Evolutionary conservation across 805 yeast genomes (phyloP), one percentile per base, ranked within the genome.

Genomic region (Pichia nakasei): DNA sequence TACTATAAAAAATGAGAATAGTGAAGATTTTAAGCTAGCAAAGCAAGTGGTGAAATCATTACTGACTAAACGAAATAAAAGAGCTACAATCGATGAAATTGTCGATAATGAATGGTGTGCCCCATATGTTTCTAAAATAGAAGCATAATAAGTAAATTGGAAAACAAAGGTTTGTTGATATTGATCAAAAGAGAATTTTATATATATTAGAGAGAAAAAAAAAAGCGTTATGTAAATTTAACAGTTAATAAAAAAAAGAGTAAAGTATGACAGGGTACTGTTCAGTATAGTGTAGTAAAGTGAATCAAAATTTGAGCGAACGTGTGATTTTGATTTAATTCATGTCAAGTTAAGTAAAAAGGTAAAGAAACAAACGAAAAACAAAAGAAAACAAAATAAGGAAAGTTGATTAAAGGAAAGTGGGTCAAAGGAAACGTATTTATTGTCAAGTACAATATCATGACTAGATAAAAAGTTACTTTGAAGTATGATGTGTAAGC

Each of bases 1-100:
- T 49, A 60, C 61, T 20, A 62, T 76, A 51, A 63, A 67, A 43
- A 70, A 70, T 1, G 55, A 54, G 32, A 45, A 50, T 12, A 38
- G 42, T 22, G 27, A n/a, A 15, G 53, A 53, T 5, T 57, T 49
- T 44, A 51, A 51, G 1, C 65, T 61, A 3, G 78, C 78, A 1
- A 78, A 69, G 49, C 55, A 51, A 15, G 57, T 80, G 15, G 85
- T 80, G n/a, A 70, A 69, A 35, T 59, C 61, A 9, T 61, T 78
- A 43, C 59, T 80, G 21, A 64, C 70, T 33, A 67, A 75, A 44
- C 66, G 79, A 37, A 78, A 43, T 24, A 47, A 45, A 35, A 41
- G 52, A 9, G 50, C 50, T 5, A 33, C 20, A 9, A 49, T 49
- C 18, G 29, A 43, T 32, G 42, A 40, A 5, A 39, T 49, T 4